Base-by-base conservation (phyloP, 2,329 filamentous ascomycete species). In the Fonsecaea pugnacius region DNA sequence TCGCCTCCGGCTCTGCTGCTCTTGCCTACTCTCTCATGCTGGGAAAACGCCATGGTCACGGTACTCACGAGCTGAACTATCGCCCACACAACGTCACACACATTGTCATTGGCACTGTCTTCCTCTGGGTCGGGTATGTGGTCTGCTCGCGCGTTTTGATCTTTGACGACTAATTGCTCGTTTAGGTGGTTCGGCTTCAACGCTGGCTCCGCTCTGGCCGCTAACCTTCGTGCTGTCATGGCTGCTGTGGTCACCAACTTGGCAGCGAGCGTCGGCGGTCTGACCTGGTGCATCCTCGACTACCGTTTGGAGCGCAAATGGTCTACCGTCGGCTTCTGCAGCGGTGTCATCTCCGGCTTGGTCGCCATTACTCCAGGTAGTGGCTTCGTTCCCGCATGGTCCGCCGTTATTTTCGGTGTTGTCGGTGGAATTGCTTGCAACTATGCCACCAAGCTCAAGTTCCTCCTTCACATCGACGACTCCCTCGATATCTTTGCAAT, bases 281-380 rank as follows among this genome's bases (percentile, higher is more conserved):
- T 96, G 91, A 38, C 96, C 91, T 87, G 84, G 92, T 95, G 91
- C 75, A 80, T 96, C 24, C 83, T 96, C 63, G 92, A 96, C 75
- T 96, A 96, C 78, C 86, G 92, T 63, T 84, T 96, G 55, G 92
- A 96, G 79, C 85, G 87, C 73, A 96, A 96, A 80, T 96, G 91
- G 90, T 96, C 91, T 0, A 94, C 91, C 1, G 92, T 96, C 30
- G 92, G 92, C 2, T 96, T 96, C 83, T 96, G 92, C 80, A 95
- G 91, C 0, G 92, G 92, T 67, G 90, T 96, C 27, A 89, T 96
- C 72, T 90, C 92, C 36, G 92, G 92, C 21, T 83, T 96, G 21
- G 92, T 96, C 5, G 89, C 89, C 64, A 96, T 96, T 69, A 96
- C 92, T 8, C 92, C 92, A 6, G 92, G 90, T 35, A 95, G 91